These are phyloP conservation scores for Esteya vermicola DNA, from an alignment of 2,329 filamentous ascomycete genomes.

Conservation along the genomic window DNA sequence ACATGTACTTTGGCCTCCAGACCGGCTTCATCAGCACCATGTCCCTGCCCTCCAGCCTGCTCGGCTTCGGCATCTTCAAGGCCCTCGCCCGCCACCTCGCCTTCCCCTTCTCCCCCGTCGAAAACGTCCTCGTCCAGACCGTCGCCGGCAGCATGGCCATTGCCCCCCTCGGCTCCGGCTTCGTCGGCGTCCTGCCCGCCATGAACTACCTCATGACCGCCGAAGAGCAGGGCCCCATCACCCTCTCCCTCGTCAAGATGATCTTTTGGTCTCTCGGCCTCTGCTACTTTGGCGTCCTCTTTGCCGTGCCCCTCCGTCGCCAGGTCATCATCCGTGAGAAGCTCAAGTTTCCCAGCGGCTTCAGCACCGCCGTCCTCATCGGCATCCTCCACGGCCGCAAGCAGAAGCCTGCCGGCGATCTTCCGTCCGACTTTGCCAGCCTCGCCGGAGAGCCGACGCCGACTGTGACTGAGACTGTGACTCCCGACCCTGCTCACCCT, in stretches of 20 bases:
- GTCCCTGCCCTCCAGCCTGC: conserved; percentile 90
- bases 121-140: conserved; percentile 93
- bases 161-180: conserved; percentile 91
- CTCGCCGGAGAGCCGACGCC: conserved; percentile 9
- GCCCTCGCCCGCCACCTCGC: conserved; percentile 56
- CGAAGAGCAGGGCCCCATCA: conserved; percentile 66
- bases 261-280: conserved; percentile 85
- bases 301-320: conserved; percentile 77
- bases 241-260: conserved; percentile 59
- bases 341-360: conserved; percentile 87
- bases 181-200: conserved; percentile 89
- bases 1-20: conserved; percentile 89
- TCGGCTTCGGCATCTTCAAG: conserved; percentile 91
- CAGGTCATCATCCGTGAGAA: conserved; percentile 91
- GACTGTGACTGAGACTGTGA: no score
- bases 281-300: conserved; percentile 93
- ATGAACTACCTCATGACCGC: conserved; percentile 70
- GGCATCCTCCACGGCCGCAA: conserved; percentile 61
- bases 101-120: conserved; percentile 80
- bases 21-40: conserved; percentile 52
- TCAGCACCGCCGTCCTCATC: conserved; percentile 89
- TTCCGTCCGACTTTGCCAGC: conserved; percentile 15
- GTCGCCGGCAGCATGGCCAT: conserved; percentile 92
- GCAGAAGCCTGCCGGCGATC: conserved; percentile 3
- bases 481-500: background rate